A percentile compares a stretch with the other conserved stretches of the same genome.
Evolutionary conservation across 805 yeast species (phyloP).

Genomic region (Ogataea nonfermentans): DNA sequence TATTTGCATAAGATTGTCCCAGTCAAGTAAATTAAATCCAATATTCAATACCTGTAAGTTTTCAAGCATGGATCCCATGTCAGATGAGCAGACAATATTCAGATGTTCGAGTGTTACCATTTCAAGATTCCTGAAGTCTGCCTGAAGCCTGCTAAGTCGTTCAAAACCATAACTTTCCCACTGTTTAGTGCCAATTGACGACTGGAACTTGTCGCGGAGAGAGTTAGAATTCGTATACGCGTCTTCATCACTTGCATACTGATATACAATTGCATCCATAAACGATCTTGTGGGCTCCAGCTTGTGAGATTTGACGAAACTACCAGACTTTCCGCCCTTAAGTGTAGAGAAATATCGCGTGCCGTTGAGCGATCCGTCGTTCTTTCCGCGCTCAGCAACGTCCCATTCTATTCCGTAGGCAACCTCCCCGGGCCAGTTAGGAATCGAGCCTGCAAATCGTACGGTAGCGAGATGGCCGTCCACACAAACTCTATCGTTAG

Average conservation of each 20-base stretch:
- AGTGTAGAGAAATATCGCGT: conserved; percentile 48
- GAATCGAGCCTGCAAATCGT: conserved; percentile 56
- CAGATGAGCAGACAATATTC: conserved; percentile 30
- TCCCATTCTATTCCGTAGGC: conserved; percentile 93
- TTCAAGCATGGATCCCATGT: conserved; percentile 12
- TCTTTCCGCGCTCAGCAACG: conserved; percentile 61
- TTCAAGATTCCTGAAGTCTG: conserved; percentile 43
- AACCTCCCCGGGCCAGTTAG: conserved; percentile 54
- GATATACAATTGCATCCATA: conserved; percentile 46
- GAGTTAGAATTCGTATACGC: conserved; percentile 13
- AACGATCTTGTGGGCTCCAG: conserved; percentile 32
- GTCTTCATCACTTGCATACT: conserved; percentile 40
- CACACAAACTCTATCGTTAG: conserved; percentile 25
- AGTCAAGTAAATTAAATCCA: conserved; percentile 54
- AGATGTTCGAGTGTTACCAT: conserved; percentile 50
- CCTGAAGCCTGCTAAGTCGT: conserved; percentile 46
- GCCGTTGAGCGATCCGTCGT: conserved; percentile 61
- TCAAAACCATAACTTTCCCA: conserved; percentile 69
- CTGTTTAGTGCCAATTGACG: conserved; percentile 53
- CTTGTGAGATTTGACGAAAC: conserved; percentile 52
- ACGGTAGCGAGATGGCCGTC: conserved; percentile 61
- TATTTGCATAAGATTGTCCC: conserved; percentile 40
- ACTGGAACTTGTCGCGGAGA: conserved; percentile 23
- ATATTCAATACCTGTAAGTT: conserved; percentile 48
- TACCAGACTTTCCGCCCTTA: conserved; percentile 47